phyloP scores from a whole-genome alignment of 2,329 filamentous ascomycete species.

The Alternaria incomplexa region DNA sequence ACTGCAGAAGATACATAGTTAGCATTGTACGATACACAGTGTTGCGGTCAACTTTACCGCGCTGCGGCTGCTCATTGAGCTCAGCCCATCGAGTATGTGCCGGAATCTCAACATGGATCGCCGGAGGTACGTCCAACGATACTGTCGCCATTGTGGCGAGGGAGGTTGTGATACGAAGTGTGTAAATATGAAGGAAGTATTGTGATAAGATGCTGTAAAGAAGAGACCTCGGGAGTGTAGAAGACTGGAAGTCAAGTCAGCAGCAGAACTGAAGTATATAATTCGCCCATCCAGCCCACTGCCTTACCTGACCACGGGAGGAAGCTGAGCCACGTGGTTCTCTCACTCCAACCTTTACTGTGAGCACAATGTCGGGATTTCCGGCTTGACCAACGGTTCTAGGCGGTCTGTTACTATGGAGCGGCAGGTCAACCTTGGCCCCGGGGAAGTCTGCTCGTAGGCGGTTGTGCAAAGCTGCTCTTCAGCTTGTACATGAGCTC shows the following conservation, averaged over 20 bases:
- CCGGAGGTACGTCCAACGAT: not conserved
- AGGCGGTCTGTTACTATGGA: too few species aligned
- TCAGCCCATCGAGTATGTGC: not conserved
- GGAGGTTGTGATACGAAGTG: too few species aligned
- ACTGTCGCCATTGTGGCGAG: not conserved
- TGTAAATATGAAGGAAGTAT: too few species aligned
- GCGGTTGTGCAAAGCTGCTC: too few species aligned
- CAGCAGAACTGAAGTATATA: not conserved
- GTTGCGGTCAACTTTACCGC: not conserved
- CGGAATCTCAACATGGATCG: not conserved
- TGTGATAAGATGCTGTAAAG: too few species aligned
- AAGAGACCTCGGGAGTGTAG: not conserved
- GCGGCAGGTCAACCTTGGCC: too few species aligned
- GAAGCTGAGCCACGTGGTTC: not conserved
- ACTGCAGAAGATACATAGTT: not conserved
- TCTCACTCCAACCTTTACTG: too few species aligned
- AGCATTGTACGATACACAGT: not conserved
- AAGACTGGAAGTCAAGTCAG: not conserved
- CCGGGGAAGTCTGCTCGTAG: too few species aligned
- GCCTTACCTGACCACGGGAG: not conserved
- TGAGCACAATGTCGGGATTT: too few species aligned
- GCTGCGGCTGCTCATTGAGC: not conserved
- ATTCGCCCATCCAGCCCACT: not conserved
- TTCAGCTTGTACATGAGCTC: too few species aligned
- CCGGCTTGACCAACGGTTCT: too few species aligned